Conservation (phyloP, 1,284 basidiomycete genomes). For the Cerrena zonata region DNA sequence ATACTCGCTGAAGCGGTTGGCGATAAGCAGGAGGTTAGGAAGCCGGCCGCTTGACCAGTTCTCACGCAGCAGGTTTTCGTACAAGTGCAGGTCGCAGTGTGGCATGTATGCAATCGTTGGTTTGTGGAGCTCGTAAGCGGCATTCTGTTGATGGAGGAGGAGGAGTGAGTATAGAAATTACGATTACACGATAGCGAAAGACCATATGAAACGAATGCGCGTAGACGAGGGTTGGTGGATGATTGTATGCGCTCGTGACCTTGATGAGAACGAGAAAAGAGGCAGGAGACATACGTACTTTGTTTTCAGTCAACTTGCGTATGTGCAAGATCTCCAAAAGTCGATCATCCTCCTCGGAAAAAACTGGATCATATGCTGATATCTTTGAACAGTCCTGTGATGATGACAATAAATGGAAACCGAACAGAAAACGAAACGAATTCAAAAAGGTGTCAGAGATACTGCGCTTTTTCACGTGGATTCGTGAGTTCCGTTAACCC, state of each 20-base stretch:
- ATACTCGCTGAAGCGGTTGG: constrained; percentile 42
- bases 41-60: constrained; percentile 49
- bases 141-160: constrained; percentile 20
- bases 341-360: constrained; percentile 50
- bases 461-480: too few species aligned
- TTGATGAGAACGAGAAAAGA: too few species aligned
- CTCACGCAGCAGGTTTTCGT: constrained; percentile 55
- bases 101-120: constrained; percentile 71
- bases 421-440: too few species aligned
- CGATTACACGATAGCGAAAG: too few species aligned
- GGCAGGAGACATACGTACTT: constrained; percentile 35
- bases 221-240: too few species aligned
- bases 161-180: constrained; percentile 3
- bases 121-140: constrained; percentile 22
- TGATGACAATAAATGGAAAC: not conserved
- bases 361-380: constrained; percentile 64
- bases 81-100: constrained; percentile 66
- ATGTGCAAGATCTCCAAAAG: constrained; percentile 49
- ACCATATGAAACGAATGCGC: too few species aligned
- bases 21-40: constrained; percentile 36
- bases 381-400: constrained; percentile 44
- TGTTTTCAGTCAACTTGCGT: constrained; percentile 43
- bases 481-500: too few species aligned
- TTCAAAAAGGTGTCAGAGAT: constrained; percentile 10
- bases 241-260: too few species aligned